These are phyloP conservation scores for Tuber borchii DNA, from an alignment of 495 filamentous ascomycete species.

Conservation along the genomic window DNA sequence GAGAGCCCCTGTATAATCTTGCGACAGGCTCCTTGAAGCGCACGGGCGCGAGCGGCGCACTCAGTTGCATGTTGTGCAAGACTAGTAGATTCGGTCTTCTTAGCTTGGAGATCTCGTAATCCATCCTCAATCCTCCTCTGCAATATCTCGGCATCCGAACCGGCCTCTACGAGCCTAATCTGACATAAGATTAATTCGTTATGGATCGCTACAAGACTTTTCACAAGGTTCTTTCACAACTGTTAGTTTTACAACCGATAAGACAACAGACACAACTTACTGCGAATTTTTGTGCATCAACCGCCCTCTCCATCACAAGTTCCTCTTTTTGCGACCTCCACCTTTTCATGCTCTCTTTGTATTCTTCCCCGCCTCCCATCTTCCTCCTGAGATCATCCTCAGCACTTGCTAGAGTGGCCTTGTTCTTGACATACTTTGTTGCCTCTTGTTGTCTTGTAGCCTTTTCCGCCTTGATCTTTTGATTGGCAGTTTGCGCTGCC, in stretches of 20 bases:
- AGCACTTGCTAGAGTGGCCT: conserved; percentile 28
- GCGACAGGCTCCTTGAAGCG: conserved; percentile 42
- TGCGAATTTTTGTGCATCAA: conserved; percentile 58
- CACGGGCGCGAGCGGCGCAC: background rate
- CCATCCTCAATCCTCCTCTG: conserved; percentile 57
- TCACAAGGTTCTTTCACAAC: conserved; percentile 26
- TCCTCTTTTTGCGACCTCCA: conserved; percentile 52
- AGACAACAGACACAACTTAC: conserved; percentile 44
- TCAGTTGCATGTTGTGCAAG: background rate
- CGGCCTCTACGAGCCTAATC: conserved; percentile 66
- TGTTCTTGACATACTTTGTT: conserved; percentile 26
- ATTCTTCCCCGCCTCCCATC: conserved; percentile 18
- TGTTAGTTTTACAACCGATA: conserved; percentile 13
- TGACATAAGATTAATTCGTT: conserved; percentile 60
- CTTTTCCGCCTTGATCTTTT: conserved; percentile 34
- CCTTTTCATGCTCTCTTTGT: conserved; percentile 39
- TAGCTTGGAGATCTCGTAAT: conserved; percentile 49
- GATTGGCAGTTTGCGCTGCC: conserved; percentile 21
- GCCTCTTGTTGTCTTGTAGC: conserved; percentile 31
- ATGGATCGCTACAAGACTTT: conserved; percentile 44
- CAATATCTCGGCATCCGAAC: conserved; percentile 64
- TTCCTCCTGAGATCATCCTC: conserved; percentile 36
- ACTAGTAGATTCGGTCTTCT: conserved; percentile 44
- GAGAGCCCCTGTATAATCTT: conserved; percentile 44
- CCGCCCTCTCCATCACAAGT: conserved; percentile 56